Evolutionary conservation across 2,329 filamentous ascomycete species (phyloP).

Genomic region (Sarocladium kiliense): DNA sequence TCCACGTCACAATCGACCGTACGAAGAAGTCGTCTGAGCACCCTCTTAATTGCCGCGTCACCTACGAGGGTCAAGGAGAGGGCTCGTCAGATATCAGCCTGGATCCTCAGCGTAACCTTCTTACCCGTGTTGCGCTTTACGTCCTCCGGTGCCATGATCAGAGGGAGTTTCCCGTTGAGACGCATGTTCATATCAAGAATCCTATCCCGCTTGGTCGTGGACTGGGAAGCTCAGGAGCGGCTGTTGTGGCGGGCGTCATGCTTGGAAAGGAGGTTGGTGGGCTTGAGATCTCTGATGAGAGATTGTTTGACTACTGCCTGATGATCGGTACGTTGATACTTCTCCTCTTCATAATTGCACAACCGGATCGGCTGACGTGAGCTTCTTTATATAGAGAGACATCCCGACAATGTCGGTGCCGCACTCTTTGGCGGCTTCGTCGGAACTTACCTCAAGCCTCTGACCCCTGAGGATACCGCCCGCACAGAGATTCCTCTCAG

Average conservation of each 20-base stretch:
- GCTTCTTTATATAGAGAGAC: constrained; percentile 53
- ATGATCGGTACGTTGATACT: constrained; percentile 71
- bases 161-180: constrained; percentile 76
- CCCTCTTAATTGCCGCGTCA: constrained; percentile 80
- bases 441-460: constrained; percentile 90
- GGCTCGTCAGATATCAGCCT: constrained; percentile 70
- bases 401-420: constrained; percentile 92
- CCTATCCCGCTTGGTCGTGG: constrained; percentile 90
- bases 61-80: constrained; percentile 80
- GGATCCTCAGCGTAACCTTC: constrained; percentile 81
- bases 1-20: constrained; percentile 72
- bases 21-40: constrained; percentile 46
- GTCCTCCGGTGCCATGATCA: constrained; percentile 89
- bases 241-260: constrained; percentile 10
- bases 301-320: constrained; percentile 90
- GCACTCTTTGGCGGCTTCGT: constrained; percentile 95
- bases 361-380: constrained; percentile 6
- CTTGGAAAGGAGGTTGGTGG: constrained; percentile 77
- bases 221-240: constrained; percentile 72
- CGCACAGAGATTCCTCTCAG: constrained; percentile 90
- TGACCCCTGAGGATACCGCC: constrained; percentile 82
- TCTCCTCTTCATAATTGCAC: constrained; percentile 8
- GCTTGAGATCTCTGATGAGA: constrained; percentile 69
- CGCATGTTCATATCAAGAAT: constrained; percentile 91
- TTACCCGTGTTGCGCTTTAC: constrained; percentile 91